phyloP scores from a whole-genome alignment of 345 rosid genomes.

The Euphorbia lathyris region DNA sequence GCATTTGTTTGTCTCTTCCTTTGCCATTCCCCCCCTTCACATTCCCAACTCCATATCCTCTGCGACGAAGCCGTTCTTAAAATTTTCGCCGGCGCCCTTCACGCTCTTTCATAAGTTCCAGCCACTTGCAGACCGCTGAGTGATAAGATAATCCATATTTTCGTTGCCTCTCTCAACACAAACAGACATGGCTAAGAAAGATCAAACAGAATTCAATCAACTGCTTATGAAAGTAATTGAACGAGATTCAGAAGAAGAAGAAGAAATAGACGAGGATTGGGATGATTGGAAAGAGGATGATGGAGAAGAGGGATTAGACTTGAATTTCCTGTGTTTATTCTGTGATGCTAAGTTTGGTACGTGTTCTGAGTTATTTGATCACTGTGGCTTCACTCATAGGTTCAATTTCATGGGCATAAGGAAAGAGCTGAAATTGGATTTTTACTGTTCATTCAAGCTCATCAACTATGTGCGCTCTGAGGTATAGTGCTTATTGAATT shows the following conservation, averaged over 20 bases:
- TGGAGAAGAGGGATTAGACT: conserved; percentile 32
- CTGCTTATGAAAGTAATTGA: not conserved
- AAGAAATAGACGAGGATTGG: conserved; percentile 42
- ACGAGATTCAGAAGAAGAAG: conserved; percentile 3
- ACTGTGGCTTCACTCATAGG: conserved; percentile 48
- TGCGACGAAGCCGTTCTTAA: too few species aligned
- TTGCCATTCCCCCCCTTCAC: too few species aligned
- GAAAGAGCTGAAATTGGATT: conserved; percentile 55
- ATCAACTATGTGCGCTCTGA: conserved; percentile 78
- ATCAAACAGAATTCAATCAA: not conserved
- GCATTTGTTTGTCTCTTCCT: too few species aligned
- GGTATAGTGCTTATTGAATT: conserved; percentile 31
- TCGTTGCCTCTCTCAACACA: not conserved
- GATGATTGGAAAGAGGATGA: conserved; percentile 59
- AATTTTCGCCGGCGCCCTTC: too few species aligned
- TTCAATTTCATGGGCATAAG: conserved; percentile 56
- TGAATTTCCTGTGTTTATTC: conserved; percentile 58
- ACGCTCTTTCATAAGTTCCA: too few species aligned
- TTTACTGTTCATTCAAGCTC: conserved; percentile 75
- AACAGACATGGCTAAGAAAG: conserved; percentile 7
- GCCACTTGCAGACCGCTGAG: too few species aligned
- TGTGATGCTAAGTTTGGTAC: conserved; percentile 52
- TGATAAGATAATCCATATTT: too few species aligned
- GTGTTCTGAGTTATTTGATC: conserved; percentile 55
- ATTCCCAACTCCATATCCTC: too few species aligned